A percentile compares a stretch with the other conserved stretches of the same genome.
phyloP scores from a whole-genome alignment of 441 rosid species.

The Sinapis alba region DNA sequence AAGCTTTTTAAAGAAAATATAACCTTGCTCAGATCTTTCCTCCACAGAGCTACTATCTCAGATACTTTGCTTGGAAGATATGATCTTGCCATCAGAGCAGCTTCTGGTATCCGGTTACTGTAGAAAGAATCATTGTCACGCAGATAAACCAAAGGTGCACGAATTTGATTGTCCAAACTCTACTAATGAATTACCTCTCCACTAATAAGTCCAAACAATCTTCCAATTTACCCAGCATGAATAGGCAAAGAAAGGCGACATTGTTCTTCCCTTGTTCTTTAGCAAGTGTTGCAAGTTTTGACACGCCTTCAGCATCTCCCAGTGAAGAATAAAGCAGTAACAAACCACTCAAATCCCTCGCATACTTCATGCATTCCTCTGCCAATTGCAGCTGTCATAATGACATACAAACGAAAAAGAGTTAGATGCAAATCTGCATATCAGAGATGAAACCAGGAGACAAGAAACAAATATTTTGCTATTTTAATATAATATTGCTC shows the following conservation, averaged over 20 bases:
- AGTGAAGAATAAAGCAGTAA: slow-evolving; percentile 89
- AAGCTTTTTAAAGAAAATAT: slow-evolving; percentile 1
- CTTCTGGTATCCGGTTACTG: slow-evolving; percentile 99
- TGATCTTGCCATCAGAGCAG: slow-evolving; percentile 98
- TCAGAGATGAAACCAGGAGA: not conserved
- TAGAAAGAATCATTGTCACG: slow-evolving; percentile 36
- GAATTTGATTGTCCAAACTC: slow-evolving; percentile 7
- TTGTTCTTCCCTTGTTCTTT: slow-evolving; percentile 94
- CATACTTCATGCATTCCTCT: slow-evolving; percentile 91
- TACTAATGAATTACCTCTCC: slow-evolving; percentile 62
- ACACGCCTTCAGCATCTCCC: slow-evolving; percentile 93
- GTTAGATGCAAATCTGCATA: slow-evolving; percentile 34
- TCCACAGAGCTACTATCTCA: slow-evolving; percentile 93
- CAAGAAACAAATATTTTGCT: not conserved
- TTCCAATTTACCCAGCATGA: slow-evolving; percentile 91
- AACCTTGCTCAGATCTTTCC: slow-evolving; percentile 95
- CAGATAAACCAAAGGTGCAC: slow-evolving; percentile 10
- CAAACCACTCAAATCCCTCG: slow-evolving; percentile 92
- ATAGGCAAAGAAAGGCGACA: slow-evolving; percentile 88
- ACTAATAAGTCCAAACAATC: slow-evolving; percentile 91
- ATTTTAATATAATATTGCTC: not conserved
- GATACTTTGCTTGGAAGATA: slow-evolving; percentile 99
- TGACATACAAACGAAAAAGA: slow-evolving; percentile 6
- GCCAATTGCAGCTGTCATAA: slow-evolving; percentile 75
- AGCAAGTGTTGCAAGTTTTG: slow-evolving; percentile 80